Evolutionary conservation across 345 rosid genomes (phyloP).

Genomic region (Pelargonium nanum): DNA sequence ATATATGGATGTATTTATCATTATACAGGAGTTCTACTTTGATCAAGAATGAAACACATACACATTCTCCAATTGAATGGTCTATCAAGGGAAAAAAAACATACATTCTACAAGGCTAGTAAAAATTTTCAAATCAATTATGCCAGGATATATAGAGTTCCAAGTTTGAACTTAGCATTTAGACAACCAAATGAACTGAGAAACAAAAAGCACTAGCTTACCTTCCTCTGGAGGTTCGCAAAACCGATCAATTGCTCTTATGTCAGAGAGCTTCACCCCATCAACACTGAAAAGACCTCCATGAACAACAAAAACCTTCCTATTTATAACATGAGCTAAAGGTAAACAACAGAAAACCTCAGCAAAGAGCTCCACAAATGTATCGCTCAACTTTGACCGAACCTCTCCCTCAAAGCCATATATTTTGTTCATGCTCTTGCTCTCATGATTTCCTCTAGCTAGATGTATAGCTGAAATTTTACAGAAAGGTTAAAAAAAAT

Average conservation of each 20-base stretch:
- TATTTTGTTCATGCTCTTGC: slow-evolving; percentile 99
- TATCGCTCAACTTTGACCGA: slow-evolving; percentile 80
- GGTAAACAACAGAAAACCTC: slow-evolving; percentile 96
- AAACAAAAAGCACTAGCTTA: slow-evolving; percentile 15
- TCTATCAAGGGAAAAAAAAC: no score
- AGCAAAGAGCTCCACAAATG: slow-evolving; percentile 88
- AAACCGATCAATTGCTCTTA: slow-evolving; percentile 77
- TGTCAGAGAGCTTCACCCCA: slow-evolving; percentile 87
- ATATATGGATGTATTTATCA: background rate
- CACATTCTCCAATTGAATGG: no score
- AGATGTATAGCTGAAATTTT: slow-evolving; percentile 69
- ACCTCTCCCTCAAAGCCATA: slow-evolving; percentile 99
- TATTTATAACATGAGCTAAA: slow-evolving; percentile 76
- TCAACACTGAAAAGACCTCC: slow-evolving; percentile 98
- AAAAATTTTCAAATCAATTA: no score
- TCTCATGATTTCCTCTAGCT: slow-evolving; percentile 96
- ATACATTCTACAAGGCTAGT: no score
- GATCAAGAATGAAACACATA: no score
- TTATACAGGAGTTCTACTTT: no score
- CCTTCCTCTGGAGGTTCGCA: slow-evolving; percentile 99
- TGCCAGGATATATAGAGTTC: no score
- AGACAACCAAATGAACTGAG: background rate
- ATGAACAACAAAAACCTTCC: slow-evolving; percentile 80
- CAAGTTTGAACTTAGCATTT: no score
- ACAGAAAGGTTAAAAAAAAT: slow-evolving; percentile 6